Evolutionary conservation across 2,329 filamentous ascomycete genomes (phyloP), one percentile per base, ranked within the genome.

Genomic region (Colletotrichum trifolii): DNA sequence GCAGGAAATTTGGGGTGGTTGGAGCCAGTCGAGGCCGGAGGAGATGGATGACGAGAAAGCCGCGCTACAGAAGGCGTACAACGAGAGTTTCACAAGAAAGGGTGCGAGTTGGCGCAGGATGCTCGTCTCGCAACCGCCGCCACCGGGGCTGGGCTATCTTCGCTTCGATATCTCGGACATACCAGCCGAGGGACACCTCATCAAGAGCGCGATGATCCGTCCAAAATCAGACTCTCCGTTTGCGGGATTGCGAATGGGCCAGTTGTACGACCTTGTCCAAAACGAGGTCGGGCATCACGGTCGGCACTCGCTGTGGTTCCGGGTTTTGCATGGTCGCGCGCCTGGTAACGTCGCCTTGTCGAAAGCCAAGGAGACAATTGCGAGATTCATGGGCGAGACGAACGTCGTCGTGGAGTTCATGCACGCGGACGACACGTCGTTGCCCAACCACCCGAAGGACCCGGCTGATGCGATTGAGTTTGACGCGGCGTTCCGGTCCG

Each of bases 21-120:
- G 59, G 52, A 57, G 25, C 36, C 63, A 66, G 33, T 8, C 53
- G 1, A 10, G 59, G 1, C 58, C 58, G 1, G 15, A 35, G 0
- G 25, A 46, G 9, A 34, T 58, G 17, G 40, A 50, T 8, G 43
- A 38, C 12, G 53, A 62, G 6, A 50, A 38, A 15, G 15, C 49
- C 3, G 13, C 6, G 33, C 6, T 12, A 9, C 43, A 64, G 15
- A 36, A 34, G 2, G 46, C 46, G 17, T 49, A 15, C 1, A 42
- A 60, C 0, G 38, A 15, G 8, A 60, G 50, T 0, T 70, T 69
- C 46, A 57, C 67, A 15, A 56, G 69, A 2, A 33, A 55, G 2
- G 66, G 65, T 2, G 69, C 70, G 9, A 69, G 66, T 47, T 71
- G 70, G 70, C 67, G 70, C 7, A 62, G 69, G 10, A 71, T 71